Percentiles rank a stretch among this genome's conserved stretches.
Conservation (phyloP, 345 rosid genomes). For the Euclidium syriacum region DNA sequence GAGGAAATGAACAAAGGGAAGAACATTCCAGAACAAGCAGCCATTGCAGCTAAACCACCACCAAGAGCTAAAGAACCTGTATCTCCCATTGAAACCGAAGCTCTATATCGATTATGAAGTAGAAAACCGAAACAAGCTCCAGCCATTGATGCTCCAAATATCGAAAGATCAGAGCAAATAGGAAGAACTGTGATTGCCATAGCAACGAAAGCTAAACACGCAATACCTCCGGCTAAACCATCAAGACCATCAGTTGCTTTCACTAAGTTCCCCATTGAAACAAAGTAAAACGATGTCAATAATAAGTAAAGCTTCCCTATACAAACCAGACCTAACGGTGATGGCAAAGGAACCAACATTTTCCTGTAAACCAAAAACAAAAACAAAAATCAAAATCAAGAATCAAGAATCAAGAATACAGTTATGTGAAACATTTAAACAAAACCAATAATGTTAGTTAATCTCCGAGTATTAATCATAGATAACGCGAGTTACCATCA, state of each 20-base stretch:
- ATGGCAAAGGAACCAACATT: slow-evolving; percentile 76
- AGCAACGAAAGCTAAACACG: slow-evolving; percentile 76
- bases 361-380: no score
- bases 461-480: no score
- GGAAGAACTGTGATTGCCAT: slow-evolving; percentile 93
- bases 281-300: slow-evolving; percentile 74
- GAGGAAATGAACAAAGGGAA: slow-evolving; percentile 77
- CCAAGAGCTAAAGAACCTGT: slow-evolving; percentile 88
- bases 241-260: slow-evolving; percentile 76
- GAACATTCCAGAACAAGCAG: slow-evolving; percentile 93
- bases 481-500: slow-evolving; percentile 85
- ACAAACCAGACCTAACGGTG: slow-evolving; percentile 73
- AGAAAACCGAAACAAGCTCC: slow-evolving; percentile 94
- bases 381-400: not conserved
- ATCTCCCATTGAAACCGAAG: slow-evolving; percentile 78
- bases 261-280: slow-evolving; percentile 78
- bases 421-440: not conserved
- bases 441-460: no score
- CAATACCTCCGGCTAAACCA: slow-evolving; percentile 84
- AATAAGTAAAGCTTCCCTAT: slow-evolving; percentile 62
- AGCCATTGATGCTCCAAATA: slow-evolving; percentile 95
- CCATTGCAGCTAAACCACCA: slow-evolving; percentile 94
- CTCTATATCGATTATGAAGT: slow-evolving; percentile 75
- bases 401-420: slow-evolving; percentile 15
- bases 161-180: slow-evolving; percentile 69